Evolutionary conservation across 768 basidiomycete species (phyloP).

Genomic region (Russula foetens): DNA sequence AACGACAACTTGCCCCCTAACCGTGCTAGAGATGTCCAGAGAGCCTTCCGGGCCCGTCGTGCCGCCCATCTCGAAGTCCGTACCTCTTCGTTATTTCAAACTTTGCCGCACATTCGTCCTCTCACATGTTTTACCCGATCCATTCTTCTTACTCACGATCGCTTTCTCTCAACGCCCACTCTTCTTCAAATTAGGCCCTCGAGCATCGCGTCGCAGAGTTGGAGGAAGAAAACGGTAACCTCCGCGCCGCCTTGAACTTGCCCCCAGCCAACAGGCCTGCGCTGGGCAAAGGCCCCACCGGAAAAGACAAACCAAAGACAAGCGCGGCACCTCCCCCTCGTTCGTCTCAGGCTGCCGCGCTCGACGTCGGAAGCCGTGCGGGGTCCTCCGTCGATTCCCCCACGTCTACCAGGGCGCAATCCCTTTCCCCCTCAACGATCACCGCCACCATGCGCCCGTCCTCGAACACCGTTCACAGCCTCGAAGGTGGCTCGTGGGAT

Average conservation of each 20-base stretch:
- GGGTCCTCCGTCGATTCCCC: slow-evolving; percentile 29
- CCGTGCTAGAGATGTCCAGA: slow-evolving; percentile 80
- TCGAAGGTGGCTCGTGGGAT: slow-evolving; percentile 49
- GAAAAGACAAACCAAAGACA: slow-evolving; percentile 66
- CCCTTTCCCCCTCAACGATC: slow-evolving; percentile 52
- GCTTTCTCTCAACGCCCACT: no score
- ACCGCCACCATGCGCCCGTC: slow-evolving; percentile 38
- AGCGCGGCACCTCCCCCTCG: slow-evolving; percentile 8
- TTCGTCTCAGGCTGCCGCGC: neutral
- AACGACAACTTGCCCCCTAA: slow-evolving; percentile 75
- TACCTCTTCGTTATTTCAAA: slow-evolving; percentile 17
- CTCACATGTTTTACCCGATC: neutral
- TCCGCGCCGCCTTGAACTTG: slow-evolving; percentile 64
- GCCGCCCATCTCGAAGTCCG: slow-evolving; percentile 79
- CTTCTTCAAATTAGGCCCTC: slow-evolving; percentile 46
- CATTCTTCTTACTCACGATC: no score
- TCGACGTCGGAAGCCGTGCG: slow-evolving; percentile 17
- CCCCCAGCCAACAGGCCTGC: slow-evolving; percentile 65
- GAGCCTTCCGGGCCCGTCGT: slow-evolving; percentile 82
- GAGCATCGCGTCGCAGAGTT: slow-evolving; percentile 76
- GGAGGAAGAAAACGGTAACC: slow-evolving; percentile 72
- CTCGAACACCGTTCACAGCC: slow-evolving; percentile 27
- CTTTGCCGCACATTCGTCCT: slow-evolving; percentile 18
- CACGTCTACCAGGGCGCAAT: slow-evolving; percentile 46
- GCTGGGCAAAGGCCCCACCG: slow-evolving; percentile 80